Conservation (phyloP, 345 rosid species). For the Boechera retrofracta region DNA sequence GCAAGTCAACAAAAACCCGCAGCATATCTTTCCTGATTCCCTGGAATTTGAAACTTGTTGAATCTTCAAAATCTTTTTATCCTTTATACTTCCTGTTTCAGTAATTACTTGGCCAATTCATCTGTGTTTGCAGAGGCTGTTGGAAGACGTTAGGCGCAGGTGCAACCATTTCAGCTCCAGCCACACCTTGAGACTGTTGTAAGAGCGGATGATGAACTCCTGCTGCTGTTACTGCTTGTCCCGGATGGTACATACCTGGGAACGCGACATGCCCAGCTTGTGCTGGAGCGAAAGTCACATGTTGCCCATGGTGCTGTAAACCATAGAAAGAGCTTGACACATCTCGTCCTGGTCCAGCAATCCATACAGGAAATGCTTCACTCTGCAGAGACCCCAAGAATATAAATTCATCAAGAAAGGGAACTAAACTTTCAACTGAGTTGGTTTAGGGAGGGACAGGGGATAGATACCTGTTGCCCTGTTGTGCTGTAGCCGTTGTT, state of each 20-base stretch:
- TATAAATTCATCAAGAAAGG: conserved; percentile 35
- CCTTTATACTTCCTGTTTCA: conserved; percentile 50
- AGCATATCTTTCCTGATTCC: conserved; percentile 27
- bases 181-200: conserved; percentile 78
- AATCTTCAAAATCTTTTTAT: conserved; percentile 32
- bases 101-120: conserved; percentile 90
- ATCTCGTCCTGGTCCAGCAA: conserved; percentile 80
- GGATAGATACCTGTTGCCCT: conserved; percentile 66
- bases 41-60: conserved; percentile 40
- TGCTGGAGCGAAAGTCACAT: conserved; percentile 71
- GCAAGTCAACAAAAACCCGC: conserved; percentile 23
- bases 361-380: conserved; percentile 87
- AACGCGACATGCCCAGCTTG: conserved; percentile 75
- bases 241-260: conserved; percentile 75
- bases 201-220: conserved; percentile 69
- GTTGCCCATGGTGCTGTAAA: conserved; percentile 88
- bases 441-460: not conserved
- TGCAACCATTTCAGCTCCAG: conserved; percentile 78
- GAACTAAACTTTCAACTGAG: conserved; percentile 12
- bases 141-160: conserved; percentile 77
- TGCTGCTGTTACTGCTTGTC: conserved; percentile 71
- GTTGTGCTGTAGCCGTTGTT: conserved; percentile 71
- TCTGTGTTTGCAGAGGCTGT: conserved; percentile 91
- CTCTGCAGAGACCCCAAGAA: conserved; percentile 55
- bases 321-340: conserved; percentile 78